Conservation (phyloP, 371 early-diverging fungal genomes). For the Mucor plumbeus region DNA sequence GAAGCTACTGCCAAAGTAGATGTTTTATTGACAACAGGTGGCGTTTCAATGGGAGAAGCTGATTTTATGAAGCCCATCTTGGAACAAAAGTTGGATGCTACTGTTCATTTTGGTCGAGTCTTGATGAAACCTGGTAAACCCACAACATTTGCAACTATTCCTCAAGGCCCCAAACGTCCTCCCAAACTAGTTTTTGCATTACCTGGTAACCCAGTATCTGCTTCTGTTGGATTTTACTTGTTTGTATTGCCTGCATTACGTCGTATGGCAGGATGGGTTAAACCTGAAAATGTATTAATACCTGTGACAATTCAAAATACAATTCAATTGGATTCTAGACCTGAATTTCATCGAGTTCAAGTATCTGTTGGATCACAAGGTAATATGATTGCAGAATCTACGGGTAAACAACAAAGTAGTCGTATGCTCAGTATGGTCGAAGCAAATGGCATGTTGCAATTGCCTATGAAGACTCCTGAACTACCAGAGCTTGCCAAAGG, state of each 20-base stretch:
- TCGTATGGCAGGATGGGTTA: constrained; percentile 69
- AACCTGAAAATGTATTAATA: constrained; percentile 51
- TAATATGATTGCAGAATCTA: constrained; percentile 64
- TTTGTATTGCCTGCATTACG: constrained; percentile 88
- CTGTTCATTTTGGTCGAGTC: constrained; percentile 89
- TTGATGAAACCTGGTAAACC: constrained; percentile 95
- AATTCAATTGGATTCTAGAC: constrained; percentile 76
- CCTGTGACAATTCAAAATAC: constrained; percentile 69
- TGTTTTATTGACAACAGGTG: constrained; percentile 89
- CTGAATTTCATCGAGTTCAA: constrained; percentile 84
- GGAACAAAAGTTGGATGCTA: constrained; percentile 75
- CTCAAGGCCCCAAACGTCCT: constrained; percentile 36
- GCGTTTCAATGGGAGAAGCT: constrained; percentile 95
- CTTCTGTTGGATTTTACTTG: constrained; percentile 84
- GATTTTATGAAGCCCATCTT: constrained; percentile 89
- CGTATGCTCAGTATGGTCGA: constrained; percentile 79
- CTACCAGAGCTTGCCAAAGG: constrained; percentile 28
- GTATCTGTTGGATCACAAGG: constrained; percentile 34
- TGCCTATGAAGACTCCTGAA: constrained; percentile 57
- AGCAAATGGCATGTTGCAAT: constrained; percentile 79
- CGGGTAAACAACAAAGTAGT: constrained; percentile 81
- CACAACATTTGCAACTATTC: constrained; percentile 87
- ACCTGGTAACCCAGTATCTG: constrained; percentile 95
- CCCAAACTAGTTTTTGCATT: constrained; percentile 78
- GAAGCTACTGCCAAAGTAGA: constrained; percentile 69